Conservation (phyloP, 2,329 filamentous ascomycete species). For the Hymenoscyphus albidus region DNA sequence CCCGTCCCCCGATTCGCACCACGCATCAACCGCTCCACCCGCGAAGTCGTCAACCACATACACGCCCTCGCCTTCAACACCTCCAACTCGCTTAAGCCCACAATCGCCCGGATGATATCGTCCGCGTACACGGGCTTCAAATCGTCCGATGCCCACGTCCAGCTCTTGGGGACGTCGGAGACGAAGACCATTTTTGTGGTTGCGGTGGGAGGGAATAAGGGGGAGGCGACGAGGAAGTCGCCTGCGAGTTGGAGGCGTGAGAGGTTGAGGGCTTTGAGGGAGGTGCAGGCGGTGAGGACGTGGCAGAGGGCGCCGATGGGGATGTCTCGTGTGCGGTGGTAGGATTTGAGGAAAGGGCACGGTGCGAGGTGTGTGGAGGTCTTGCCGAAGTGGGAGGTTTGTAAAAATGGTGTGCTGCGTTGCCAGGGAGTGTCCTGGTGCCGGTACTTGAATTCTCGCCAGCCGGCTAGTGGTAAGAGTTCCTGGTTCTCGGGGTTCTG, state of each 20-base stretch:
- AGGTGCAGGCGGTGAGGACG: constrained; percentile 24
- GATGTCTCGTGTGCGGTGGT: constrained; percentile 20
- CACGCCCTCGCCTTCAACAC: constrained; percentile 16
- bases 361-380: constrained; percentile 19
- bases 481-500: constrained; percentile 6
- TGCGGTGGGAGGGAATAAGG: not conserved
- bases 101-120: constrained; percentile 18
- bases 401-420: not conserved
- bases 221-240: constrained; percentile 17
- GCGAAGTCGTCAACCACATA: constrained; percentile 18
- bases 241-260: constrained; percentile 20
- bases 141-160: constrained; percentile 15
- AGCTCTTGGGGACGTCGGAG: constrained; percentile 17
- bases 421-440: constrained; percentile 16
- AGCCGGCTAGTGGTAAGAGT: constrained; percentile 17
- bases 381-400: not conserved
- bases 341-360: constrained; percentile 21
- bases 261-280: constrained; percentile 22
- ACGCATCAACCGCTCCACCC: constrained; percentile 8
- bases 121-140: constrained; percentile 17
- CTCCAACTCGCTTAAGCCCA: constrained; percentile 15
- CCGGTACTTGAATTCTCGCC: constrained; percentile 28
- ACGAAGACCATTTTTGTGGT: constrained; percentile 9
- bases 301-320: constrained; percentile 25
- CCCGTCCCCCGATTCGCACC: constrained; percentile 7